Conservation (phyloP, 495 filamentous ascomycete species). For the Tetracladium setigerum region DNA sequence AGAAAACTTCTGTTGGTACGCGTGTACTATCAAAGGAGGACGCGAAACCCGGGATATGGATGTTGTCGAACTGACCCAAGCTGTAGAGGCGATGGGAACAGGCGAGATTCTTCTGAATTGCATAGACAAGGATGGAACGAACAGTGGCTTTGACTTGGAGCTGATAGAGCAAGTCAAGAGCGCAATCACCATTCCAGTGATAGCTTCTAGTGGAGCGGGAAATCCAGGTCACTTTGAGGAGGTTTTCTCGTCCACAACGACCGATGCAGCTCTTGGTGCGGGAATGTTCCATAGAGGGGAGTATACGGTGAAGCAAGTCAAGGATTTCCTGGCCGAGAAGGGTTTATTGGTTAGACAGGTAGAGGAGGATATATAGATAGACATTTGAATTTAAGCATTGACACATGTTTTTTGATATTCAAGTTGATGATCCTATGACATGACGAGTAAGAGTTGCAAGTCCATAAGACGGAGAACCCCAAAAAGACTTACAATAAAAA, state of each 20-base stretch:
- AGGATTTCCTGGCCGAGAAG: slow-evolving; percentile 63
- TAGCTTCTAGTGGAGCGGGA: slow-evolving; percentile 90
- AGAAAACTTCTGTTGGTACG: slow-evolving; percentile 90
- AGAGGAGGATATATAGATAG: slow-evolving; percentile 34
- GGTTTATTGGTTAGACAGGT: slow-evolving; percentile 70
- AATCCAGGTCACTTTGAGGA: slow-evolving; percentile 84
- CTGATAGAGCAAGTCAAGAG: slow-evolving; percentile 80
- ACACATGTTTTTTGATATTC: no score
- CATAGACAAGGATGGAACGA: slow-evolving; percentile 95
- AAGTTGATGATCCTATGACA: no score
- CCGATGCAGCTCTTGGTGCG: slow-evolving; percentile 89
- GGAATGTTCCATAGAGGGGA: slow-evolving; percentile 97
- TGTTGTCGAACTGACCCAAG: slow-evolving; percentile 75
- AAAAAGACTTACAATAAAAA: no score
- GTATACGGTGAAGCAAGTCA: slow-evolving; percentile 93
- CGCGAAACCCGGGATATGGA: slow-evolving; percentile 86
- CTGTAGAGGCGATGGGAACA: slow-evolving; percentile 92
- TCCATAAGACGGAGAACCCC: no score
- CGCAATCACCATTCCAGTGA: slow-evolving; percentile 82
- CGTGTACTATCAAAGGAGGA: slow-evolving; percentile 93
- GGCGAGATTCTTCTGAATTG: slow-evolving; percentile 95
- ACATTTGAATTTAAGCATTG: no score
- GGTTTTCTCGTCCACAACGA: slow-evolving; percentile 76
- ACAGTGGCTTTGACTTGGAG: slow-evolving; percentile 91
- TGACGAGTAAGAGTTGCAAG: no score